Base-by-base conservation (phyloP, 768 basidiomycete genomes). In the Strobilomyces echinocephalus region DNA sequence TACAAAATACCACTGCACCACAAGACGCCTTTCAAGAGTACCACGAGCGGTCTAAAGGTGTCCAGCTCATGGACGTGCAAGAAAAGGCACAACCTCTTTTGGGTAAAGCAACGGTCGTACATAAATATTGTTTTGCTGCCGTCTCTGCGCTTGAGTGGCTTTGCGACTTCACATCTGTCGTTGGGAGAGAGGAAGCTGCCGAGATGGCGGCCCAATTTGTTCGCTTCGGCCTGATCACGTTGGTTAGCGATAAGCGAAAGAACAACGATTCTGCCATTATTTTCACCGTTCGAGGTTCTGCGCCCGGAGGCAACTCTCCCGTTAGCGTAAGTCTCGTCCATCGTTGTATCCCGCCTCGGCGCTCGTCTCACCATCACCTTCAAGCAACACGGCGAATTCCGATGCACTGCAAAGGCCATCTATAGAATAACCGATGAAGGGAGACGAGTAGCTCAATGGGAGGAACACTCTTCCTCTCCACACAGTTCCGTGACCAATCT, bases 171-270 rank as follows among this genome's bases (percentile, higher is more conserved):
- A 93, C 97, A 0, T 97, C 95, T 1, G 91, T 95, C 33, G 91
- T 94, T 33, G 94, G 94, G 21, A 78, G 91, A 49, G 97, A 99
- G 65, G 97, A 98, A 70, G 95, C 93, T 0, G 91, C 93, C 11
- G 97, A 99, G 76, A 89, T 98, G 83, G 88, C 91, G 3, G 97
- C 95, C 5, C 97, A 98, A 68, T 97, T 98, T 63, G 94, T 97
- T 43, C 85, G 97, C 49, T 97, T 94, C 63, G 91, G 93, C 38
- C 83, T 95, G 57, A 88, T 99, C 70, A 73, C 75, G 3, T 77
- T 98, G 40, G 91, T 95, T 56, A 89, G 87, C 74, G 91, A 93
- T 70, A 93, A 89, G 76, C 80, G 91, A 59, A 91, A 90, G 74
- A 89, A 87, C 64, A 91, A 90, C 57, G 91, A 93, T 63, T 91